These are phyloP conservation scores for Aureobasidium sp. DNA, from an alignment of 2,329 filamentous ascomycete genomes.

Conservation along the genomic window DNA sequence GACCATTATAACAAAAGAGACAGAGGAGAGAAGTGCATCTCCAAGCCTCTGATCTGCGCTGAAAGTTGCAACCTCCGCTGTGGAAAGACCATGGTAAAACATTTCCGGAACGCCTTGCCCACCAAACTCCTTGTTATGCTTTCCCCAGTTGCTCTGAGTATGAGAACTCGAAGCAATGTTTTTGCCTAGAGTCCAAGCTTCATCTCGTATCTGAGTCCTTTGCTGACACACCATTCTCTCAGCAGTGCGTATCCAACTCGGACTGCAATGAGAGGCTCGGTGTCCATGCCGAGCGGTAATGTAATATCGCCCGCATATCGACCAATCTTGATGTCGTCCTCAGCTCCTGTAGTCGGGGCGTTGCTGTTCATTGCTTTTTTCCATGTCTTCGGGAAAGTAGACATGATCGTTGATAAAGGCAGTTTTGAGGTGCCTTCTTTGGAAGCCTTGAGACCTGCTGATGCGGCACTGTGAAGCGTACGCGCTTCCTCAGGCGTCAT, in stretches of 20 bases:
- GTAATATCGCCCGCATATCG: slow-evolving; percentile 32
- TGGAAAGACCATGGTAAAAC: neutral
- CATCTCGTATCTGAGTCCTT: neutral
- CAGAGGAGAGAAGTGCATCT: neutral
- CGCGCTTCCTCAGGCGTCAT: slow-evolving; percentile 14
- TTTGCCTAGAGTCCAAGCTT: neutral
- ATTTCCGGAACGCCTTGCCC: neutral
- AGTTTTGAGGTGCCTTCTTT: slow-evolving; percentile 19
- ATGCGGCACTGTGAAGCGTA: slow-evolving; percentile 19
- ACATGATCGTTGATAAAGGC: slow-evolving; percentile 31
- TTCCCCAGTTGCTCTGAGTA: neutral
- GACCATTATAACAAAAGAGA: slow-evolving; percentile 9
- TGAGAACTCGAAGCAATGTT: neutral
- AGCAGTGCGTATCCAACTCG: slow-evolving; percentile 38
- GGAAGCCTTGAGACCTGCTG: slow-evolving; percentile 5
- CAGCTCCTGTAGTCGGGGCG: neutral
- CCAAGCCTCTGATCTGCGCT: neutral
- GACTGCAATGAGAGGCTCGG: slow-evolving; percentile 38
- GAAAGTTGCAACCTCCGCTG: neutral
- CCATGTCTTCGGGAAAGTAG: slow-evolving; percentile 35
- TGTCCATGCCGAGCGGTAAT: slow-evolving; percentile 35
- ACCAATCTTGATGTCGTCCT: slow-evolving; percentile 23
- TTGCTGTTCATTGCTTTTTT: slow-evolving; percentile 1
- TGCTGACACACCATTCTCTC: slow-evolving; percentile 31
- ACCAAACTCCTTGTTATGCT: slow-evolving; percentile 7